A percentile compares a stretch with the other conserved stretches of the same genome.
phyloP scores from a whole-genome alignment of 1,284 basidiomycete genomes.

The Pyrrhoderma lamaoense region DNA sequence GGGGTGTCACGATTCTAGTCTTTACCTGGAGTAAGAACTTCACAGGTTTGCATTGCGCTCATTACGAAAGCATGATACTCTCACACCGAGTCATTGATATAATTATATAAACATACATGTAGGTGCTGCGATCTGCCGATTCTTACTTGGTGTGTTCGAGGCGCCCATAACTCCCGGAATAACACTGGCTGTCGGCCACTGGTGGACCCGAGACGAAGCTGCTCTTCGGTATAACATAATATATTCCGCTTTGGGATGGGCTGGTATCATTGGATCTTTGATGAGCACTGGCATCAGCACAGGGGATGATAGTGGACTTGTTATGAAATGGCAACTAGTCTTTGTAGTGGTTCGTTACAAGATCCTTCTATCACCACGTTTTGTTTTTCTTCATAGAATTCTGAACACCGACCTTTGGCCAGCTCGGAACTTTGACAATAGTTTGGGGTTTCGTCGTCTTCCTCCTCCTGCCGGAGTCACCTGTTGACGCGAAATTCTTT shows the following conservation, averaged over 20 bases:
- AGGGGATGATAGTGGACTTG: not conserved
- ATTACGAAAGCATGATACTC: conserved; percentile 29
- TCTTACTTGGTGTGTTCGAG: conserved; percentile 39
- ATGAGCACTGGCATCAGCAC: conserved; percentile 13
- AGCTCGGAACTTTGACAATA: conserved; percentile 12
- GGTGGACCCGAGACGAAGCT: conserved; percentile 17
- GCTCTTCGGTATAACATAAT: conserved; percentile 14
- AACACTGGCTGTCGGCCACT: conserved; percentile 14
- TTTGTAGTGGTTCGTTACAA: conserved; percentile 11
- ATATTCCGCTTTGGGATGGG: conserved; percentile 16
- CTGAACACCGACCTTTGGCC: not conserved
- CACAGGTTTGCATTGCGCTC: conserved; percentile 24
- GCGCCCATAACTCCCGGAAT: conserved; percentile 29
- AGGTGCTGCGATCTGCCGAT: conserved; percentile 23
- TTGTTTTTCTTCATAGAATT: not conserved
- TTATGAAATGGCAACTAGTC: conserved; percentile 12
- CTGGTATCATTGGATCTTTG: conserved; percentile 13
- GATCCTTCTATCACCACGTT: not conserved
- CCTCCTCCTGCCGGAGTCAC: conserved; percentile 15
- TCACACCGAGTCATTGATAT: conserved; percentile 4
- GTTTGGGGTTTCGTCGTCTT: conserved; percentile 23
- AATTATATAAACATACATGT: too few relatives aligned
- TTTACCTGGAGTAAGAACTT: conserved; percentile 17
- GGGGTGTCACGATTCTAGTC: conserved; percentile 10
- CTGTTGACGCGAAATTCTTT: conserved; percentile 11